Percentiles rank a stretch among this genome's conserved stretches.
These are phyloP conservation scores for Monosporascus sp. DNA, from an alignment of 2,329 filamentous ascomycete species.

Conservation along the genomic window DNA sequence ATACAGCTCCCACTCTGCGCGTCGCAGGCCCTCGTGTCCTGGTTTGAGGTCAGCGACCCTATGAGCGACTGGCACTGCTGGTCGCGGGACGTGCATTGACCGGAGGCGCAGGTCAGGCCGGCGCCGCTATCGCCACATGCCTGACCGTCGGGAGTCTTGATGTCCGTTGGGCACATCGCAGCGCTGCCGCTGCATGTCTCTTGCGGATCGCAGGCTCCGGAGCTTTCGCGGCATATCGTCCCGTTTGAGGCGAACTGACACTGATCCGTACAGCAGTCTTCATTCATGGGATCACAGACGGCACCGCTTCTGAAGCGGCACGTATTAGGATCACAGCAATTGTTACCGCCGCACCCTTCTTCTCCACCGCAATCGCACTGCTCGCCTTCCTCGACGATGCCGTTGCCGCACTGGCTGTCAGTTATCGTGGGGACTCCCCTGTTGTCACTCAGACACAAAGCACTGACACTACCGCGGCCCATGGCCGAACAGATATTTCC, in stretches of 20 bases:
- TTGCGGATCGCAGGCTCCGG: conserved; percentile 75
- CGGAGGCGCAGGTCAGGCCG: conserved; percentile 74
- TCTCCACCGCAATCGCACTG: conserved; percentile 91
- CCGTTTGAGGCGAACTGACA: conserved; percentile 64
- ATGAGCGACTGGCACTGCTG: conserved; percentile 83
- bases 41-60: conserved; percentile 65
- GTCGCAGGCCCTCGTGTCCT: conserved; percentile 77
- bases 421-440: conserved; percentile 74
- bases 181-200: conserved; percentile 74
- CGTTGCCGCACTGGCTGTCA: conserved; percentile 87
- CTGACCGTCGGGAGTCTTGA: conserved; percentile 62
- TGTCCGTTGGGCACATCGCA: conserved; percentile 69
- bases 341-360: conserved; percentile 64
- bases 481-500: conserved; percentile 93
- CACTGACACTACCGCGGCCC: conserved; percentile 68
- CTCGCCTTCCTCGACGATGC: conserved; percentile 90
- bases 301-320: conserved; percentile 76
- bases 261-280: conserved; percentile 67
- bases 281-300: conserved; percentile 75
- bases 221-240: conserved; percentile 75
- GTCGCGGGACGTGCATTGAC: conserved; percentile 90
- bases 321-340: conserved; percentile 78
- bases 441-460: conserved; percentile 78
- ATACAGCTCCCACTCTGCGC: conserved; percentile 58
- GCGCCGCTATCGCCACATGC: conserved; percentile 60